A percentile compares a stretch with the other conserved stretches of the same genome.
phyloP scores from a whole-genome alignment of 257 asterid genomes.

The Solanum chaucha region DNA sequence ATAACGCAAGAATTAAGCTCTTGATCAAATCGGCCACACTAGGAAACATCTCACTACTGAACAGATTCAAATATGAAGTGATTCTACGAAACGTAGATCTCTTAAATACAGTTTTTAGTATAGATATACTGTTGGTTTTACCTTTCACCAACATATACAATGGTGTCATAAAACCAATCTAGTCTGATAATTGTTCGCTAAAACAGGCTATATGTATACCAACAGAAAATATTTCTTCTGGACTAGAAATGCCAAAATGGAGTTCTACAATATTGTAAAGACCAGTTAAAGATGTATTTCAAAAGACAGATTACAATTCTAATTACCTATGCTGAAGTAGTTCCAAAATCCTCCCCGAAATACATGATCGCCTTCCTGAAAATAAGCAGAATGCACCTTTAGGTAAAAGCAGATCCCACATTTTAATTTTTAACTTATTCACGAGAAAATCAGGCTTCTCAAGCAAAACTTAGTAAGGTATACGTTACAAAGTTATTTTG shows the following conservation, averaged over 20 bases:
- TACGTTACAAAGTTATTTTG: no score
- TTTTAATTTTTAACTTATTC: no score
- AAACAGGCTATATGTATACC: background rate
- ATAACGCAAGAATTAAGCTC: background rate
- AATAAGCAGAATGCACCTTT: slow-evolving; percentile 10
- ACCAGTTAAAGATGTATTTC: background rate
- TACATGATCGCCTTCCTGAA: slow-evolving; percentile 52
- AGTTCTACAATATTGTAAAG: background rate
- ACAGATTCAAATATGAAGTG: background rate
- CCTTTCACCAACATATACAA: background rate
- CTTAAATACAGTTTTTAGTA: background rate
- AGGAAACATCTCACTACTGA: background rate
- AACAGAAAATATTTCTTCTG: background rate
- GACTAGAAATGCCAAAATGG: background rate
- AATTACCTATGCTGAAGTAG: slow-evolving; percentile 68
- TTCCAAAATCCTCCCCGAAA: slow-evolving; percentile 79
- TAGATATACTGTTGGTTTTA: background rate
- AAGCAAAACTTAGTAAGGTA: no score
- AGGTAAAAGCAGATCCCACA: background rate
- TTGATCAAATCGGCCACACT: background rate
- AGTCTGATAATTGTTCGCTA: background rate
- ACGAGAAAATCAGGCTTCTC: no score
- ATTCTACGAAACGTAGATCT: background rate
- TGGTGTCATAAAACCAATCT: background rate
- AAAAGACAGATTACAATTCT: background rate